Evolutionary conservation across 345 rosid genomes (phyloP).

Genomic region (Nasturtium officinale): DNA sequence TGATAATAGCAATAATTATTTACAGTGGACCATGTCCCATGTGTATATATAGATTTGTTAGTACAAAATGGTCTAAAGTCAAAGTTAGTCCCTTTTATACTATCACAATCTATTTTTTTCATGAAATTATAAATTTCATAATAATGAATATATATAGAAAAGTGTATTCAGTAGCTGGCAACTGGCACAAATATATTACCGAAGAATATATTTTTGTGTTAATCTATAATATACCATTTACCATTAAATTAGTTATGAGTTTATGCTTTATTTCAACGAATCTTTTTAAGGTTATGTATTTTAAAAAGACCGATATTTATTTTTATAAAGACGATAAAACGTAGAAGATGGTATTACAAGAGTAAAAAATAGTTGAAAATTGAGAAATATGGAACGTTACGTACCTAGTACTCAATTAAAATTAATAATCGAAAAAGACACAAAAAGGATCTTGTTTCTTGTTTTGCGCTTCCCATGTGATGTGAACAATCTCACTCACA

Average conservation of each 20-base stretch:
- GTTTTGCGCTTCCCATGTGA: constrained; percentile 41
- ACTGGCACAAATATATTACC: background rate
- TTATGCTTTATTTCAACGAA: constrained; percentile 4
- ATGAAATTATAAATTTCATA: background rate
- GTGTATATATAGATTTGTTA: background rate
- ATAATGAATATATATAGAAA: background rate
- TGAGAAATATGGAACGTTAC: constrained; percentile 16
- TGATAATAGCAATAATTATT: background rate
- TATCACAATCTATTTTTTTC: constrained; percentile 5
- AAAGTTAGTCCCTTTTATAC: constrained; percentile 30
- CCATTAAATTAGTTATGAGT: background rate
- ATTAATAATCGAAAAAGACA: constrained; percentile 31
- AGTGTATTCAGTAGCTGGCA: constrained; percentile 6
- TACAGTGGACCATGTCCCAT: background rate
- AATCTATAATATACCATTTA: background rate
- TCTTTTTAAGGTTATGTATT: background rate
- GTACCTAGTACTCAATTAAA: constrained; percentile 30
- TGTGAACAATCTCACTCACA: constrained; percentile 37
- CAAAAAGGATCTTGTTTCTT: constrained; percentile 36
- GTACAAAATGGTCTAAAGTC: constrained; percentile 33
- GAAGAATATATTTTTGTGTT: background rate
- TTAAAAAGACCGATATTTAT: background rate
- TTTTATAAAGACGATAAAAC: background rate
- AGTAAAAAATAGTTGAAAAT: background rate
- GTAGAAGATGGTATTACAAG: background rate